Base-by-base conservation (phyloP, 306 rosid species). In the Benincasa hispida region DNA sequence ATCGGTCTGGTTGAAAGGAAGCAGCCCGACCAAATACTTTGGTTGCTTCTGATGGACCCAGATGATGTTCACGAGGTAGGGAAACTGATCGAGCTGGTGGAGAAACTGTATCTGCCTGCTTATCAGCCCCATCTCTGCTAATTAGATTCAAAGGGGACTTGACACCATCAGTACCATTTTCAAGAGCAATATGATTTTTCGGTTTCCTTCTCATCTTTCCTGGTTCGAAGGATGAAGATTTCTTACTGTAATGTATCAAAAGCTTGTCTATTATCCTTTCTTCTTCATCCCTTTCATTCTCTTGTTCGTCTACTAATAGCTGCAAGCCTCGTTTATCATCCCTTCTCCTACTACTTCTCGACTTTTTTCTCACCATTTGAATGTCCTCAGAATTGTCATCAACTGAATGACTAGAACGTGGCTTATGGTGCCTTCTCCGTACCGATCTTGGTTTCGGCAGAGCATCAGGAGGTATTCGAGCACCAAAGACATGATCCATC, bases 191-290 rank as follows among this genome's bases (percentile, higher is more conserved):
- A 59, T 85, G 93, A 85, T 82, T 84, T 86, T 57, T 90, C 18
- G 93, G 86, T 81, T 84, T 89, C 63, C 93, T 81, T 83, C 86
- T 90, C 61, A 84, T 58, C 80, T 83, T 87, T 80, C 82, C 95
- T 25, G 93, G 87, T 66, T 84, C 87, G 25, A 75, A 51, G 30
- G 78, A 60, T 17, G 92, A 78, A 45, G 96, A 85, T 76, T 92
- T 94, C 78, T 83, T 92, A 81, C 99, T 89, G 77, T 92, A 92
- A 76, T 94, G 96, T 50, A 94, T 85, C 77, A 94, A 87, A 80
- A 94, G 83, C 70, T 86, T 90, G 76, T 94, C 99, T 66, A 94
- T 90, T 82, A 88, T 82, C 85, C 88, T 88, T 83, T 94, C 98
- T 80, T 92, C 99, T 68, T 87, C 98, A 57, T 92, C 92, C 27